Conservation (phyloP, 108 stramenopile species). For the Conticribra weissflogii region DNA sequence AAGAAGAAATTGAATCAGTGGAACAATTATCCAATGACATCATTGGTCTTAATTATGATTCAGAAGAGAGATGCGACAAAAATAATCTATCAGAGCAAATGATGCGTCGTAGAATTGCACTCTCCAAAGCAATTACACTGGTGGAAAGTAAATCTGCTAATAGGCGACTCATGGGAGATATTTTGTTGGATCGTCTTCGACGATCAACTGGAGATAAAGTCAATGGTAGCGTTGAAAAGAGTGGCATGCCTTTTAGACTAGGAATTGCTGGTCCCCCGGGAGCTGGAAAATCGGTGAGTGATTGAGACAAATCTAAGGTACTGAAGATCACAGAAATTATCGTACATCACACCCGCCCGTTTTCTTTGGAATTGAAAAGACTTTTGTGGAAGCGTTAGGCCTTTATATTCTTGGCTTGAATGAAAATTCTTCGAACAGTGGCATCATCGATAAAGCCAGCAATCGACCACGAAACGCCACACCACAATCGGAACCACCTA, state of each 20-base stretch:
- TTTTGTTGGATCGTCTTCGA: slow-evolving; percentile 53
- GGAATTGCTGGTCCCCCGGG: slow-evolving; percentile 86
- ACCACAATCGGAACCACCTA: too few relatives aligned
- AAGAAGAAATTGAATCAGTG: slow-evolving; percentile 19
- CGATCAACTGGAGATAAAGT: too few relatives aligned
- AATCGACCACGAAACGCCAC: too few relatives aligned
- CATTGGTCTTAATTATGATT: not conserved
- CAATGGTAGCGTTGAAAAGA: too few relatives aligned
- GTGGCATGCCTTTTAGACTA: slow-evolving; percentile 82
- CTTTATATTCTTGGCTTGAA: slow-evolving; percentile 57
- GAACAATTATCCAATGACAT: slow-evolving; percentile 32
- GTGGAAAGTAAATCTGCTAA: slow-evolving; percentile 66
- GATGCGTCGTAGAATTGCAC: slow-evolving; percentile 56
- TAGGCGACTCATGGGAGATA: slow-evolving; percentile 61
- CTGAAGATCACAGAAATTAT: too few relatives aligned
- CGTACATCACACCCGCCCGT: too few relatives aligned
- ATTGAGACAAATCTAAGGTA: too few relatives aligned
- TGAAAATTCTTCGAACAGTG: slow-evolving; percentile 14
- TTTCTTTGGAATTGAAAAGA: too few relatives aligned
- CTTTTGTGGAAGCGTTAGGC: slow-evolving; percentile 75
- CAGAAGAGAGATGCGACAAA: not conserved
- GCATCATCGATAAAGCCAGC: too few relatives aligned
- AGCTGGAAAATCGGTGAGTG: slow-evolving; percentile 46
- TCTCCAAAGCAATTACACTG: slow-evolving; percentile 78
- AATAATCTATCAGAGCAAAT: not conserved